phyloP scores from a whole-genome alignment of 306 rosid species.

The Dalbergia cultrata region DNA sequence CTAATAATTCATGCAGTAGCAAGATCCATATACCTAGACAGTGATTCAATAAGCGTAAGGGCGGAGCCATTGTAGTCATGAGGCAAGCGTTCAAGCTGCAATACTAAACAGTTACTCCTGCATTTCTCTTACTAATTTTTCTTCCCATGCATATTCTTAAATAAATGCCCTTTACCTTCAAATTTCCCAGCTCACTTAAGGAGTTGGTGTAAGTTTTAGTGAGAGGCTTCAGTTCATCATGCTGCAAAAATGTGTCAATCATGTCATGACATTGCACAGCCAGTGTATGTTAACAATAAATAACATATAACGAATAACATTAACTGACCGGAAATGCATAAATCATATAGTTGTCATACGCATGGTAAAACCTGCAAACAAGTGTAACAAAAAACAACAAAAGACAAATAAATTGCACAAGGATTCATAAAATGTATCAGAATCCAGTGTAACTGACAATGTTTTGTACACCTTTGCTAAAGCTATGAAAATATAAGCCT shows the following conservation, averaged over 20 bases:
- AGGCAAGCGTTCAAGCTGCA: constrained; percentile 93
- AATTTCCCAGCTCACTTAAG: constrained; percentile 91
- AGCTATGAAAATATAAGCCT: neutral
- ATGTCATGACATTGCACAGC: constrained; percentile 16
- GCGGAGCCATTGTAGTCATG: constrained; percentile 88
- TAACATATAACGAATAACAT: constrained; percentile 29
- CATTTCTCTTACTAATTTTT: constrained; percentile 28
- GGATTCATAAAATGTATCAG: neutral
- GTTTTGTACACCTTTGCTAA: neutral
- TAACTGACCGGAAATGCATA: constrained; percentile 92
- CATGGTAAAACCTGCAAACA: constrained; percentile 88
- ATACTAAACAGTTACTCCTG: constrained; percentile 46
- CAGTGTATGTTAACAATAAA: constrained; percentile 11
- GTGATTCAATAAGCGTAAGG: constrained; percentile 89
- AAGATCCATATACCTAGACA: constrained; percentile 74
- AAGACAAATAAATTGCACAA: too few relatives aligned
- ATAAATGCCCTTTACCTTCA: constrained; percentile 61
- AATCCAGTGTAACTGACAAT: constrained; percentile 4
- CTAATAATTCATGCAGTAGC: constrained; percentile 25
- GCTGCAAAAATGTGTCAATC: constrained; percentile 64
- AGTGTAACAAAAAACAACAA: neutral
- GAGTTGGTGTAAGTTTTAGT: constrained; percentile 86
- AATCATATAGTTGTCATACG: constrained; percentile 90
- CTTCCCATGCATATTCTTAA: constrained; percentile 9
- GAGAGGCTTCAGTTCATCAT: constrained; percentile 95